Percentiles rank a stretch among this genome's conserved stretches.
Conservation (phyloP, 768 basidiomycete species). For the Plicaturopsis crispa region DNA sequence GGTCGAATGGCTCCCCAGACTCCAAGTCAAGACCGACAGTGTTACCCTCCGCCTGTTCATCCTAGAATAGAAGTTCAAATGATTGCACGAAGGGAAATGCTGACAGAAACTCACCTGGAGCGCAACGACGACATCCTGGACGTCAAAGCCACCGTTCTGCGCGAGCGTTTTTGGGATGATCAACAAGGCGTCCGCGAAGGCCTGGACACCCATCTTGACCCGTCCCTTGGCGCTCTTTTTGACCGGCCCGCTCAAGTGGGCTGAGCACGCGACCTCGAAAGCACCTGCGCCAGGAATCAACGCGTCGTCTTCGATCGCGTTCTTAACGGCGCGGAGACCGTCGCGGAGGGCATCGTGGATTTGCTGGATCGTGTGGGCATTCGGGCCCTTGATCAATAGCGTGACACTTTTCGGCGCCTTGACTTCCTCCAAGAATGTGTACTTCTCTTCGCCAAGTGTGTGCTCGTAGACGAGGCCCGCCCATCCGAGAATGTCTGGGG, state of each 20-base stretch:
- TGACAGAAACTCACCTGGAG: constrained; percentile 48
- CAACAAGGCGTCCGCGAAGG: constrained; percentile 90
- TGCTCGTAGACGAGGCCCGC: constrained; percentile 99
- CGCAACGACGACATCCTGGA: constrained; percentile 89
- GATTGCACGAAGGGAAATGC: constrained; percentile 8
- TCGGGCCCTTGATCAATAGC: constrained; percentile 95
- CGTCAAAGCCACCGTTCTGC: constrained; percentile 93
- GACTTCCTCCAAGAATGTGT: constrained; percentile 95
- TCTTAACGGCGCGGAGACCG: constrained; percentile 93
- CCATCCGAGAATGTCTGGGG: constrained; percentile 88
- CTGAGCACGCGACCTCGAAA: constrained; percentile 90
- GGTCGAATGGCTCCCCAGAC: constrained; percentile 95
- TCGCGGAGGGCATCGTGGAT: constrained; percentile 98
- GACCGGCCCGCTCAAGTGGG: constrained; percentile 68
- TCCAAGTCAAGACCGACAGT: constrained; percentile 86
- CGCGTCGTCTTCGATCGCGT: constrained; percentile 84
- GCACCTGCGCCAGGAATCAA: constrained; percentile 96
- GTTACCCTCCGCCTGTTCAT: constrained; percentile 93
- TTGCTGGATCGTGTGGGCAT: constrained; percentile 91
- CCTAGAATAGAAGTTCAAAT: constrained; percentile 32
- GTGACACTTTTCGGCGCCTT: constrained; percentile 93
- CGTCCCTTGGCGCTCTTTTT: constrained; percentile 90
- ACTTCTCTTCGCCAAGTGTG: constrained; percentile 98
- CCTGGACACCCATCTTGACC: constrained; percentile 95
- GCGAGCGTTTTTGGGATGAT: constrained; percentile 96